Base-by-base conservation (phyloP, 768 basidiomycete genomes). In the Flagelloscypha sp. region DNA sequence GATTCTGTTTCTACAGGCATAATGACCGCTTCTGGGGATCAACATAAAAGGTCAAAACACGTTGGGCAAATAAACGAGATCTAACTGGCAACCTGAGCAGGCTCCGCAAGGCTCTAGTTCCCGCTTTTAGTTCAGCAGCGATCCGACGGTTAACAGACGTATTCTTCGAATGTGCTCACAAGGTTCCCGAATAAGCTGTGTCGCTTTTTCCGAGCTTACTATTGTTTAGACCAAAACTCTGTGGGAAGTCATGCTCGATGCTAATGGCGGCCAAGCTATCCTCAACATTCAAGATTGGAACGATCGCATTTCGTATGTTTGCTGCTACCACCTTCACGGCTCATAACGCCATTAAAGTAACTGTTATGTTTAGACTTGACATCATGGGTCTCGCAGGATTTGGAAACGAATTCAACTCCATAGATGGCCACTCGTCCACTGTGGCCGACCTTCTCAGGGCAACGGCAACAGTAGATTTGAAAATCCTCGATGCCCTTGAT, bases 371-470 rank as follows among this genome's bases (percentile, higher is more conserved):
- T 31, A 76, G 74, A 9, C 56, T 79, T 3, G 77, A 79, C 44
- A 65, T 60, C 1, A 60, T 79, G 33, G 74, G 76, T 9, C 68
- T 77, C 23, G 73, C 72, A 5, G 73, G 74, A 0, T 79, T 78
- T 38, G 68, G 70, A 5, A 68, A 78, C 44, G 59, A 75, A 45
- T 79, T 79, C 41, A 64, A 64, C 10, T 52, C 69, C 0, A 57
- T 78, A 4, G 63, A 70, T 10, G 74, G 74, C 5, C 61, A 68
- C 36, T 49, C 48, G 18, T 57, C 68, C 4, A 42, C 56, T 2
- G 58, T 76, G 12, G 55, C 61, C 2, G 56, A 63, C 4, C 55
- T 59, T 2, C 68, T 72, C 19, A 62, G 65, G 11, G 48, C 55
- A 0, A 58, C 66, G 29, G 53, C 53, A 5, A 47, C 33, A 17